Base-by-base conservation (phyloP, 2,329 filamentous ascomycete species). In the Botrytis paeoniae region DNA sequence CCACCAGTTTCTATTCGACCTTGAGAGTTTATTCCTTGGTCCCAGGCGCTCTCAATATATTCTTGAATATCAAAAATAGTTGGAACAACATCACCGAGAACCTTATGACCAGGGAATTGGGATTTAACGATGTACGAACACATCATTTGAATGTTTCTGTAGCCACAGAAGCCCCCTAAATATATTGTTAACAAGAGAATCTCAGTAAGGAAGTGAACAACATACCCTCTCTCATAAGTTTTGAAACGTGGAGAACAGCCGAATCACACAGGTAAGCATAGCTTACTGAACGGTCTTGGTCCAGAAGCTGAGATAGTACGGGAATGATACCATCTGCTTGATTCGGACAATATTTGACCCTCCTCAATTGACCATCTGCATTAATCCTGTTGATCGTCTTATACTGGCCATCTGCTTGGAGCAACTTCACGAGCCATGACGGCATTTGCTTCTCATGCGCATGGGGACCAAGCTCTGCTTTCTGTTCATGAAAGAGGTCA, bases 101-200 rank as follows among this genome's bases (percentile, higher is more conserved):
- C 82, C 59, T 90, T 85, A 74, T 87, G 82, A 0, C 92, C 93
- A 20, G 85, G 82, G 20, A 85, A 85, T 57, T 84, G 81, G 1
- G 88, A 83, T 14, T 86, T 87, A 73, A 91, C 88, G 32, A 98
- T 89, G 80, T 93, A 95, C 0, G 94, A 95, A 22, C 92, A 84
- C 77, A 98, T 82, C 90, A 97, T 97, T 81, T 98, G 96, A 45
- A 97, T 97, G 79, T 97, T 98, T 59, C 95, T 89, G 81, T 98
- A 98, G 5, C 95, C 95, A 80, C 95, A 98, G 81, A 98, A 98
- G 9, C 94, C 93, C 35, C 94, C 94, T 89, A 35, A 25, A 20
- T 9, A 41, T 39, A 18, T 43, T 3, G 6, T 71, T 41, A 16
- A 48, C 39, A 59, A 75, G 59, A 74, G 69, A 32, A 64, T 41